Percentiles rank a stretch among this genome's conserved stretches.
phyloP scores from a whole-genome alignment of 2,329 filamentous ascomycete species.

The Stagonosporopsis vannaccii region DNA sequence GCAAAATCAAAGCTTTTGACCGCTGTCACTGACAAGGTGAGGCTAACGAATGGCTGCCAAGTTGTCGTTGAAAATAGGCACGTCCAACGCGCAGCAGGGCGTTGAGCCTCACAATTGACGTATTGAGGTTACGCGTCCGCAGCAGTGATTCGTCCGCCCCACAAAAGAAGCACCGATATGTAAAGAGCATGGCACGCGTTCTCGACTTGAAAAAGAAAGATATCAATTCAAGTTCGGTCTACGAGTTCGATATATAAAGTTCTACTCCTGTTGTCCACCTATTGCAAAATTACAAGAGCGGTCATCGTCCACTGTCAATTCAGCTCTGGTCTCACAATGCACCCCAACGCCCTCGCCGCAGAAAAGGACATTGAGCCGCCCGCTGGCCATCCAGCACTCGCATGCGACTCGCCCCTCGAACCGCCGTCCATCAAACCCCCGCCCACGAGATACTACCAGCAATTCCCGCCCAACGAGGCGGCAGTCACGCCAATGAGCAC shows the following conservation, averaged over 20 bases:
- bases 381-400: neutral
- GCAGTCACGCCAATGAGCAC: neutral
- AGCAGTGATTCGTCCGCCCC: neutral
- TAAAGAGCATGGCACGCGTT: neutral
- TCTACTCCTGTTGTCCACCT: neutral
- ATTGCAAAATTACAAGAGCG: neutral
- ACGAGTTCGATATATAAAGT: neutral
- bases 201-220: neutral
- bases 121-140: constrained; percentile 1
- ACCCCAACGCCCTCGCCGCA: neutral
- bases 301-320: neutral
- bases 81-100: neutral
- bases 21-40: neutral
- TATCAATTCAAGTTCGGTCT: neutral
- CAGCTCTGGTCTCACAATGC: neutral
- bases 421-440: neutral
- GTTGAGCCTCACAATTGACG: neutral
- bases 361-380: neutral
- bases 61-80: neutral
- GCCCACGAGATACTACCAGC: neutral
- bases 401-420: neutral
- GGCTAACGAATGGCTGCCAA: neutral
- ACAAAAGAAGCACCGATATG: neutral
- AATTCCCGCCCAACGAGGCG: neutral
- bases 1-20: neutral